phyloP scores from a whole-genome alignment of 2,329 filamentous ascomycete genomes.

The Botrytis squamosa region DNA sequence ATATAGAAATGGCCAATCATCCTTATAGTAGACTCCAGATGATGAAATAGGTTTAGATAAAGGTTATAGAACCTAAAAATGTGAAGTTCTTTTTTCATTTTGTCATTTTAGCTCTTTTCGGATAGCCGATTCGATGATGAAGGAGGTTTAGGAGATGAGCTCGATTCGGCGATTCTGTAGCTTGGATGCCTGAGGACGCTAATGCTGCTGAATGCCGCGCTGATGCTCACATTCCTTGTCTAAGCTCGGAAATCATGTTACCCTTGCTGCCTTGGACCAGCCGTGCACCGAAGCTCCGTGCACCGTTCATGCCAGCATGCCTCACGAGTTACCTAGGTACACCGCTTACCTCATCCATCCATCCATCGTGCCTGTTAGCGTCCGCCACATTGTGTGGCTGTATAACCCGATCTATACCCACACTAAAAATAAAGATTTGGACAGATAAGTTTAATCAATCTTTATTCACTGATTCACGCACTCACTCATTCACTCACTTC shows the following conservation, averaged over 20 bases:
- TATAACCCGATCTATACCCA: not conserved
- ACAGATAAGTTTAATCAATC: conserved; percentile 21
- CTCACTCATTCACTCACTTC: conserved; percentile 19
- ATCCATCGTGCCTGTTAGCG: not conserved
- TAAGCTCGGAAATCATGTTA: not conserved
- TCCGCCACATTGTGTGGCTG: conserved; percentile 8
- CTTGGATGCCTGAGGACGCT: not conserved
- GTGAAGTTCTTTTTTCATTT: not conserved
- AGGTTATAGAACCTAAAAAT: not conserved
- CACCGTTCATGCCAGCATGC: not conserved
- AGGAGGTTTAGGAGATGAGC: not conserved
- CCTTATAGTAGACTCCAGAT: no score
- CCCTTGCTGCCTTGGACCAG: not conserved
- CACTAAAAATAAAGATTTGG: conserved; percentile 9
- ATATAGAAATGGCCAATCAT: not conserved
- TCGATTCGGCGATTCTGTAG: not conserved
- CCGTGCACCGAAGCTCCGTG: not conserved
- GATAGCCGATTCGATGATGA: conserved; percentile 8
- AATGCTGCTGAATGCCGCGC: not conserved
- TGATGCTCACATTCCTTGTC: not conserved
- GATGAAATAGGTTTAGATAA: not conserved
- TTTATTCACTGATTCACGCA: not conserved
- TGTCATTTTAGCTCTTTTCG: not conserved
- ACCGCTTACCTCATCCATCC: not conserved
- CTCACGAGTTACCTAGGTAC: not conserved